Evolutionary conservation across 2,329 filamentous ascomycete genomes (phyloP), one percentile per base, ranked within the genome.

Genomic region (Dryadomyces sulphureus): DNA sequence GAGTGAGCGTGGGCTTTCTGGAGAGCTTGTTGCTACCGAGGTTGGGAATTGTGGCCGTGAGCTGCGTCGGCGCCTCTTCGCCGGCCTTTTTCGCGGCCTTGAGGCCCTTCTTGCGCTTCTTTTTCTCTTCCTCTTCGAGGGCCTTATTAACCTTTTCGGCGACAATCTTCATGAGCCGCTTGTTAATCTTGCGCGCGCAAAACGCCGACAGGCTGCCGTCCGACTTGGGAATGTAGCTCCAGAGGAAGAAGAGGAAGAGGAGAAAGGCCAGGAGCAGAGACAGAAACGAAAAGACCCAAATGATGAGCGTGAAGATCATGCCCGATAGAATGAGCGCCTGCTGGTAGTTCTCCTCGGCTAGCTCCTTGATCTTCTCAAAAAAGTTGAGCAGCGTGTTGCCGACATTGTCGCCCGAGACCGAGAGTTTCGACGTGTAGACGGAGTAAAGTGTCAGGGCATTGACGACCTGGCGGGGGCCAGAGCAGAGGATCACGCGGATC

Each of bases 141-240:
- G 88, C 90, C 61, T 87, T 89, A 64, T 92, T 87, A 56, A 94
- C 84, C 65, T 92, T 95, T 56, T 70, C 75, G 46, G 79, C 79
- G 4, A 96, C 89, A 53, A 96, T 92, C 54, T 79, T 79, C 57
- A 83, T 83, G 53, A 98, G 71, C 53, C 88, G 73, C 56, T 77
- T 81, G 64, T 94, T 93, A 60, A 94, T 81, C 67, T 96, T 96
- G 40, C 88, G 81, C 50, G 85, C 82, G 60, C 92, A 96, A 65
- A 94, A 98, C 22, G 80, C 79, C 5, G 78, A 77, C 25, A 98
- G 70, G 7, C 84, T 81, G 6, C 87, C 86, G 57, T 95, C 88
- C 11, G 77, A 70, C 32, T 75, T 74, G 1, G 89, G 88, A 50
- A 98, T 90, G 64, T 90, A 92, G 62, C 92, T 84, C 75, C 84